Evolutionary conservation across 2,329 filamentous ascomycete genomes (phyloP), one percentile per base, ranked within the genome.

Genomic region (Botrytis fragariae): DNA sequence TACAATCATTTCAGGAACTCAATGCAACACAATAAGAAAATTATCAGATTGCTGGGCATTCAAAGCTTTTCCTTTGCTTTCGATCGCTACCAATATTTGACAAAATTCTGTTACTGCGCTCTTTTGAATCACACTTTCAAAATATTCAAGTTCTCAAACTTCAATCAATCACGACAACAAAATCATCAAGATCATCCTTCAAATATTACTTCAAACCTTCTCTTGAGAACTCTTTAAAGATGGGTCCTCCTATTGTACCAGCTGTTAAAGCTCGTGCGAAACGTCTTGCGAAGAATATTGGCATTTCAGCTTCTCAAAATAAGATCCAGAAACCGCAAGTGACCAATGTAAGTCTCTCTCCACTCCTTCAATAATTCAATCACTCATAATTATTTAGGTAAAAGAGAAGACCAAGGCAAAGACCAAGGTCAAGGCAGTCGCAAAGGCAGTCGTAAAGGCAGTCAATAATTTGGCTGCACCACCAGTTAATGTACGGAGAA

Each of bases 21-120:
- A 57, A 32, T 32, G 42, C 65, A 68, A 57, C 35, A 29, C 35
- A 32, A 68, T 32, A 68, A 42, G 48, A 68, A 10, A 42, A 57
- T 7, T 16, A 22, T 57, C 51, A 25, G 22, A 32, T 68, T 44
- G 65, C 65, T 68, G 35, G 22, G 65, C 65, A 57, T 68, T 29
- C 22, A 57, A 68, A n/a, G 10, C 35, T 57, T 68, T 32, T 68
- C 32, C 22, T 68, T 57, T 32, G 65, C 65, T 68, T 57, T 44
- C 25, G 18, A 68, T 68, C 48, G 65, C 65, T 68, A 32, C 65
- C 35, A 57, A 32, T 3, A 57, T 42, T 68, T 42, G 48, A 42
- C 54, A 32, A 4, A 16, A 32, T 42, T 25, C 9, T 68, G n/a
- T 32, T 32, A 68, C 65, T 68, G 25, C 35, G 65, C 65, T 10